These are phyloP conservation scores for Parmales sp. DNA, from an alignment of 108 stramenopile species.

Conservation along the genomic window DNA sequence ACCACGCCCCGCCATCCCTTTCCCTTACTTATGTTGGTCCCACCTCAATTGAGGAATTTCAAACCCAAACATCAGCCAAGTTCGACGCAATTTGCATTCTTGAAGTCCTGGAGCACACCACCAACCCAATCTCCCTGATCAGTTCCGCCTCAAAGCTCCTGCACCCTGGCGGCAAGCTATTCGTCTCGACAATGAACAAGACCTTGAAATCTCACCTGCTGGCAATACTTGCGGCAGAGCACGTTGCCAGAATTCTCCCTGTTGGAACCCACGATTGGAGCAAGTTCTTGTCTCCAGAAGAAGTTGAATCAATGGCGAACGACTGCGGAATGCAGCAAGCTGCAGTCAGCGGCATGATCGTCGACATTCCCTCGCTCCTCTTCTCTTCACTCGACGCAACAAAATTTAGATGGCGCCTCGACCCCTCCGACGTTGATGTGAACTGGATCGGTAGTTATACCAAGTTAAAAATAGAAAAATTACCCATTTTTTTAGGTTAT, in stretches of 20 bases:
- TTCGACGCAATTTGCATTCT: conserved; percentile 78
- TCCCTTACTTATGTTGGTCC: not conserved
- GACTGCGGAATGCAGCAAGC: conserved; percentile 27
- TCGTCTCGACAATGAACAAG: conserved; percentile 84
- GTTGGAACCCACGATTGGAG: conserved; percentile 83
- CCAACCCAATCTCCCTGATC: conserved; percentile 54
- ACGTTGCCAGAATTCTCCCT: conserved; percentile 71
- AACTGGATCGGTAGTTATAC: conserved; percentile 77
- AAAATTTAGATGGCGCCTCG: conserved; percentile 58
- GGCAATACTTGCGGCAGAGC: conserved; percentile 84
- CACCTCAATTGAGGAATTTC: conserved; percentile 15
- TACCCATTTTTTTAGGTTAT: too few relatives aligned
- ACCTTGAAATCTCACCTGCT: conserved; percentile 64
- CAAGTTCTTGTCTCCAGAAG: conserved; percentile 58
- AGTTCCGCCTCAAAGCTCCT: conserved; percentile 43
- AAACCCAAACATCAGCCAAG: conserved; percentile 12
- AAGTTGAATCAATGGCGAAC: conserved; percentile 38
- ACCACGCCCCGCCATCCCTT: conserved; percentile 35
- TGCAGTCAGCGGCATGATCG: conserved; percentile 43
- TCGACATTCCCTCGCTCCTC: conserved; percentile 26
- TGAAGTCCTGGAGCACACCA: conserved; percentile 86
- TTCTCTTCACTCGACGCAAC: conserved; percentile 15
- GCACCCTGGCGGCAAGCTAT: conserved; percentile 53
- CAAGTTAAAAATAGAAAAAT: conserved; percentile 10
- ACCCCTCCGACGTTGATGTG: conserved; percentile 48